Evolutionary conservation across 805 yeast species (phyloP).

Genomic region (Yamadazyma kitorensis): DNA sequence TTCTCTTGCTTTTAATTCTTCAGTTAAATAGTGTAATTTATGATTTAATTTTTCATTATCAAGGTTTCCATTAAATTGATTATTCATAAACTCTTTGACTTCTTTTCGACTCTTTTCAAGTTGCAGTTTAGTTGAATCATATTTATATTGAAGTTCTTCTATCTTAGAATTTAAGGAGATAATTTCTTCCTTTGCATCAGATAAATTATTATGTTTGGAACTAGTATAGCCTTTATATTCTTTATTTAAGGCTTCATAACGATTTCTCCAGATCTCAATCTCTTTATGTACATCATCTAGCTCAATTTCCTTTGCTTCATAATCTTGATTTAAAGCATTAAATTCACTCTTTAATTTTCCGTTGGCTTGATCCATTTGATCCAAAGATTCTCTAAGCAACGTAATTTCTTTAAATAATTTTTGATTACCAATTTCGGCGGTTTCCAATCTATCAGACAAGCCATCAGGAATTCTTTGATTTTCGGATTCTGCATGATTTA

Average conservation of each 20-base stretch:
- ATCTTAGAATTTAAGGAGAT: slow-evolving; percentile 14
- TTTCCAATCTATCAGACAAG: background rate
- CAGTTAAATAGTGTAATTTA: slow-evolving; percentile 13
- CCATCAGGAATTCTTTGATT: background rate
- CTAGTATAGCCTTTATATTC: slow-evolving; percentile 6
- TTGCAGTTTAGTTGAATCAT: slow-evolving; percentile 12
- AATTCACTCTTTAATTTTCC: slow-evolving; percentile 5
- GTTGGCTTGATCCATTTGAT: too few species aligned
- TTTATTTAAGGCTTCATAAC: slow-evolving; percentile 7
- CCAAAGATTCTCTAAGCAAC: too few species aligned
- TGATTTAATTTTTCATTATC: slow-evolving; percentile 13
- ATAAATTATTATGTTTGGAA: slow-evolving; percentile 1
- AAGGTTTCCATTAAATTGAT: slow-evolving; percentile 9
- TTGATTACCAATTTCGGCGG: too few species aligned
- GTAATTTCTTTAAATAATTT: too few species aligned
- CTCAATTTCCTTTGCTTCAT: slow-evolving; percentile 11
- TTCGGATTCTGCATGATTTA: background rate
- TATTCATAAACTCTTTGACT: slow-evolving; percentile 9
- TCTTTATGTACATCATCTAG: slow-evolving; percentile 17
- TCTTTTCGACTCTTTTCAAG: slow-evolving; percentile 13
- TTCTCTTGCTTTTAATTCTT: slow-evolving; percentile 23
- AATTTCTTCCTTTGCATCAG: slow-evolving; percentile 6
- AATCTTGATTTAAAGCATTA: slow-evolving; percentile 3
- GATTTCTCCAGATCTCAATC: slow-evolving; percentile 11
- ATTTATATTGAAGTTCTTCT: slow-evolving; percentile 12